Percentiles rank a stretch among this genome's conserved stretches.
Evolutionary conservation across 2,329 filamentous ascomycete species (phyloP).

Genomic region (Paecilomyces dactylethromorphus): DNA sequence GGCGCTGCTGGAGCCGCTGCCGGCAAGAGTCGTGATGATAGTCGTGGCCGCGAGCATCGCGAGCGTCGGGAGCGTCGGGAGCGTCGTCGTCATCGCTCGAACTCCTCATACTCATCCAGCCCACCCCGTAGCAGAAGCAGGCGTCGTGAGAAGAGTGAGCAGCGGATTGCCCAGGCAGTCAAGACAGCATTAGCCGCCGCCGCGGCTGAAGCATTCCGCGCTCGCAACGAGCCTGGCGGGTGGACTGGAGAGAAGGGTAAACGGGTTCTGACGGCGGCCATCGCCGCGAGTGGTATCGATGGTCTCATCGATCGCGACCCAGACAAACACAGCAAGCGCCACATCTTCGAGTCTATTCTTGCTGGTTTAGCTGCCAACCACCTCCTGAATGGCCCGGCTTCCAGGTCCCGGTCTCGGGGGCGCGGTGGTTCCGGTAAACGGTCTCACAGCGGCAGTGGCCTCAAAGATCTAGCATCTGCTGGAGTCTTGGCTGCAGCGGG

Average conservation of each 20-base stretch:
- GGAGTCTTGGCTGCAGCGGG: conserved; percentile 42
- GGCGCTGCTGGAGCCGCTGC: conserved; percentile 44
- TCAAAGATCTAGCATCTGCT: conserved; percentile 37
- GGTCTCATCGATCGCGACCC: conserved; percentile 62
- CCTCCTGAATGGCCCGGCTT: conserved; percentile 73
- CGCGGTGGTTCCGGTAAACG: conserved; percentile 35
- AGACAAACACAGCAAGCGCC: conserved; percentile 69
- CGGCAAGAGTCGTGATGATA: conserved; percentile 40
- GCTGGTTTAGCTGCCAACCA: conserved; percentile 83
- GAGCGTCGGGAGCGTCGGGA: conserved; percentile 25
- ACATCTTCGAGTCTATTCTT: conserved; percentile 78
- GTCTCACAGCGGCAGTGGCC: conserved; percentile 38
- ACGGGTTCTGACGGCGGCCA: conserved; percentile 79
- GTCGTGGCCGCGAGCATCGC: conserved; percentile 41
- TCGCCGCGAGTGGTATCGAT: conserved; percentile 80
- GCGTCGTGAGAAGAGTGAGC: conserved; percentile 43
- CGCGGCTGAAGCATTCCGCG: conserved; percentile 84
- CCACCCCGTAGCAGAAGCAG: conserved; percentile 51
- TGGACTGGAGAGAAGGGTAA: conserved; percentile 92
- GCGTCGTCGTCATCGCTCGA: conserved; percentile 32
- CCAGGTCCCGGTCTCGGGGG: conserved; percentile 63
- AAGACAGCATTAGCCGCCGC: conserved; percentile 87
- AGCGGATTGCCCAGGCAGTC: conserved; percentile 75
- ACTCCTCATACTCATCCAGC: conserved; percentile 42
- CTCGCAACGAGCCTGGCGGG: conserved; percentile 78